Evolutionary conservation across 2,329 filamentous ascomycete species (phyloP).

Genomic region (Ophioceras dolichostomum): DNA sequence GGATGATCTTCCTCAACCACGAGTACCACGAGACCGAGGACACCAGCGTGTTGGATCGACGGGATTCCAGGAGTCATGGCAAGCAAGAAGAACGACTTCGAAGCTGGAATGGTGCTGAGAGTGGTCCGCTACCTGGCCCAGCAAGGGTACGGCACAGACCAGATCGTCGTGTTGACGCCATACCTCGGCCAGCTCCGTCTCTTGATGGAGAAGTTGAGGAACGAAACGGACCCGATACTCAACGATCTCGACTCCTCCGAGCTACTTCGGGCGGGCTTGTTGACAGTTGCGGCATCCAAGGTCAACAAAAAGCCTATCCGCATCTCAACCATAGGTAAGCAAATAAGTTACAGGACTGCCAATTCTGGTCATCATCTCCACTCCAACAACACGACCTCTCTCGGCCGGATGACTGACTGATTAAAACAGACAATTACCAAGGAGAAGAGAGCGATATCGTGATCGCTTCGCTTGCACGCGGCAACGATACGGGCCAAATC

Average conservation of each 20-base stretch:
- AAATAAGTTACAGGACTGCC: neutral
- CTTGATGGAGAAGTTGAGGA: slow-evolving; percentile 36
- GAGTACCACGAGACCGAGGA: slow-evolving; percentile 35
- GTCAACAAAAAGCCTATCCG: slow-evolving; percentile 38
- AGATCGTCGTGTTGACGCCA: slow-evolving; percentile 58
- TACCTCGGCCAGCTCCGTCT: slow-evolving; percentile 58
- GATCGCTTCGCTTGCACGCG: slow-evolving; percentile 53
- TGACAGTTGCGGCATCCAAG: slow-evolving; percentile 38
- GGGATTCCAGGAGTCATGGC: slow-evolving; percentile 33
- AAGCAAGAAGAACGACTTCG: slow-evolving; percentile 52
- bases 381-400: neutral
- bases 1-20: slow-evolving; percentile 59
- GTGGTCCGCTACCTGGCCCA: slow-evolving; percentile 56
- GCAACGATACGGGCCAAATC: slow-evolving; percentile 51
- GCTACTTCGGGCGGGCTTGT: slow-evolving; percentile 47
- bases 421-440: slow-evolving; percentile 57
- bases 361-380: neutral
- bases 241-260: slow-evolving; percentile 58
- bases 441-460: slow-evolving; percentile 68
- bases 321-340: slow-evolving; percentile 58
- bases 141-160: slow-evolving; percentile 54
- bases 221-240: slow-evolving; percentile 50
- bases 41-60: slow-evolving; percentile 28
- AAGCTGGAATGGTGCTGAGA: slow-evolving; percentile 53
- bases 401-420: slow-evolving; percentile 2